A percentile compares a stretch with the other conserved stretches of the same genome.
phyloP scores from a whole-genome alignment of 768 basidiomycete species.

The Suillus tomentosus region DNA sequence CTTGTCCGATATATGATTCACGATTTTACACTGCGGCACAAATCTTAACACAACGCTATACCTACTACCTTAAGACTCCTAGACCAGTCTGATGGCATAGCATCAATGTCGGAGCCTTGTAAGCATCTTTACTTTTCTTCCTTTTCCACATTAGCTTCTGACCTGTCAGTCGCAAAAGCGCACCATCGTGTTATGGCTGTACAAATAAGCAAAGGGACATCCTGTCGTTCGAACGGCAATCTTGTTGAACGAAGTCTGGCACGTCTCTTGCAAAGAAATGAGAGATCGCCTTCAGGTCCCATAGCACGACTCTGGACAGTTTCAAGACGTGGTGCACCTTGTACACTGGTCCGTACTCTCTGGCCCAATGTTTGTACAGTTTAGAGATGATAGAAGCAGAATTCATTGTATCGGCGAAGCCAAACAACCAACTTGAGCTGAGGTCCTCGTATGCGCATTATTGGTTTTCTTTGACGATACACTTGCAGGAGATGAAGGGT shows the following conservation, averaged over 20 bases:
- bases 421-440: slow-evolving; percentile 43
- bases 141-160: slow-evolving; percentile 15
- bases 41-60: too few relatives aligned
- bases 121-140: too few relatives aligned
- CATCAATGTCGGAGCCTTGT: too few relatives aligned
- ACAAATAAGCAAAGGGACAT: slow-evolving; percentile 9
- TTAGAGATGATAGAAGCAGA: slow-evolving; percentile 28
- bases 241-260: slow-evolving; percentile 37
- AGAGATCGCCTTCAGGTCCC: slow-evolving; percentile 47
- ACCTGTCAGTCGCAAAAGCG: slow-evolving; percentile 4
- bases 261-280: slow-evolving; percentile 53
- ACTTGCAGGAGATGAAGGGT: neutral
- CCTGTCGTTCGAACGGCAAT: slow-evolving; percentile 44
- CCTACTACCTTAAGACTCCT: too few relatives aligned
- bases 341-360: slow-evolving; percentile 46
- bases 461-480: neutral
- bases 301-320: slow-evolving; percentile 35
- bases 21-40: too few relatives aligned
- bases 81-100: too few relatives aligned
- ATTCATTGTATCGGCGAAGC: slow-evolving; percentile 30
- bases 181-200: neutral
- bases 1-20: too few relatives aligned
- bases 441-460: slow-evolving; percentile 43
- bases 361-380: slow-evolving; percentile 45
- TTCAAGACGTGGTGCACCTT: slow-evolving; percentile 39